Percentiles rank a stretch among this genome's conserved stretches.
Evolutionary conservation across 2,329 filamentous ascomycete genomes (phyloP).

Genomic region (Botryotinia convoluta): DNA sequence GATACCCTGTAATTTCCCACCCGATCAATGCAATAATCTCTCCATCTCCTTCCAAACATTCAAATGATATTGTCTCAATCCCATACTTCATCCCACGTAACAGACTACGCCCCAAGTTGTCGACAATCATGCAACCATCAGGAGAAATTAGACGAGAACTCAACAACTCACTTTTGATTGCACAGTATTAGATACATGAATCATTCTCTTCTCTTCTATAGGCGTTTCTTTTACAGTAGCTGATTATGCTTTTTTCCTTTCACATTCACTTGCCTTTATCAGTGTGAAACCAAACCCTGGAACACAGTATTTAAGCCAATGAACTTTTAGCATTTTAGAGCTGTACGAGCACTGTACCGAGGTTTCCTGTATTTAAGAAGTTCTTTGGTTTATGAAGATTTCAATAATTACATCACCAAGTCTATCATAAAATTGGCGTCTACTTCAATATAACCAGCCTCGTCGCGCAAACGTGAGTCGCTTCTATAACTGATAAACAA

Average conservation of each 20-base stretch:
- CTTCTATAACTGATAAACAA: background rate
- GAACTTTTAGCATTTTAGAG: background rate
- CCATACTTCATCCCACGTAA: fast-evolving
- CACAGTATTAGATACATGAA: background rate
- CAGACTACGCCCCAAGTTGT: fast-evolving
- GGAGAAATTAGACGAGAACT: background rate
- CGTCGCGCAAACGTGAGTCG: background rate
- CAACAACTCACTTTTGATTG: background rate
- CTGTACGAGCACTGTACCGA: background rate
- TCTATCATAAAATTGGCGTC: too few species aligned
- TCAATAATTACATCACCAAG: background rate
- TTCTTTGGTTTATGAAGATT: background rate
- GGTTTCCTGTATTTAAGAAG: background rate
- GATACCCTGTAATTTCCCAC: background rate
- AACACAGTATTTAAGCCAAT: background rate
- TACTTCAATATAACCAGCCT: background rate
- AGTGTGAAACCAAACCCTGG: background rate
- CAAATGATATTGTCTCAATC: background rate
- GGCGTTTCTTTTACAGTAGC: background rate
- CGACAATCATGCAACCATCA: background rate
- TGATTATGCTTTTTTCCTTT: background rate
- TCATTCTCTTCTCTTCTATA: background rate
- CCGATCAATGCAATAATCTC: background rate
- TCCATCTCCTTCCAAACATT: background rate
- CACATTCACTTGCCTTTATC: background rate